Percentiles rank a stretch among this genome's conserved stretches.
Evolutionary conservation across 2,329 filamentous ascomycete genomes (phyloP).

Genomic region (Nemania bipapillata): DNA sequence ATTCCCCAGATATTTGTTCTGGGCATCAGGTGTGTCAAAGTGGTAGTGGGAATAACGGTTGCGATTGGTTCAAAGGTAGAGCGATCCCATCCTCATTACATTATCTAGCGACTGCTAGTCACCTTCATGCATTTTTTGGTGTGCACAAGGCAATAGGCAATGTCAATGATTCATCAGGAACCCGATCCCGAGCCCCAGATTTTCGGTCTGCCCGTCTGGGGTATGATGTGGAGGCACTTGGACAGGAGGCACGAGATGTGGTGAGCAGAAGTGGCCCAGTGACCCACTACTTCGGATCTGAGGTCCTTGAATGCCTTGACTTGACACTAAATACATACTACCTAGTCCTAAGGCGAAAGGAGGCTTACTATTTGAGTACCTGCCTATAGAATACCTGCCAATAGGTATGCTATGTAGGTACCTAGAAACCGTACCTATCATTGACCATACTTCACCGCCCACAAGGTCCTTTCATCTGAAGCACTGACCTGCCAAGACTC

Average conservation of each 20-base stretch:
- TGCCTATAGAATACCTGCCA: too few relatives aligned
- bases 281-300: constrained; percentile 44
- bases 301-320: constrained; percentile 39
- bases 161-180: constrained; percentile 25
- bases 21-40: neutral
- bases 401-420: neutral
- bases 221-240: constrained; percentile 28
- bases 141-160: constrained; percentile 9
- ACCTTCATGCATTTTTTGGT: constrained; percentile 9
- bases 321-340: constrained; percentile 2
- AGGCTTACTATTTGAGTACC: constrained; percentile 23
- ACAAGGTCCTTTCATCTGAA: constrained; percentile 8
- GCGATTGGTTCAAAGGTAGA: constrained; percentile 27
- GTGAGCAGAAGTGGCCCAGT: constrained; percentile 24
- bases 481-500: constrained; percentile 34
- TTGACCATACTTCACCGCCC: constrained; percentile 5
- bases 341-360: neutral
- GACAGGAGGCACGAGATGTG: constrained; percentile 13
- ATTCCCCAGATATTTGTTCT: neutral
- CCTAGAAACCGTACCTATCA: neutral
- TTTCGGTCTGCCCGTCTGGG: constrained; percentile 38
- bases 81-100: constrained; percentile 11
- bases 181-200: constrained; percentile 42
- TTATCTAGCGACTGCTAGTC: constrained; percentile 7
- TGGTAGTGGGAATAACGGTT: constrained; percentile 9